A percentile compares a stretch with the other conserved stretches of the same genome.
These are phyloP conservation scores for Penicillium coffeae DNA, from an alignment of 495 filamentous ascomycete species.

Conservation along the genomic window DNA sequence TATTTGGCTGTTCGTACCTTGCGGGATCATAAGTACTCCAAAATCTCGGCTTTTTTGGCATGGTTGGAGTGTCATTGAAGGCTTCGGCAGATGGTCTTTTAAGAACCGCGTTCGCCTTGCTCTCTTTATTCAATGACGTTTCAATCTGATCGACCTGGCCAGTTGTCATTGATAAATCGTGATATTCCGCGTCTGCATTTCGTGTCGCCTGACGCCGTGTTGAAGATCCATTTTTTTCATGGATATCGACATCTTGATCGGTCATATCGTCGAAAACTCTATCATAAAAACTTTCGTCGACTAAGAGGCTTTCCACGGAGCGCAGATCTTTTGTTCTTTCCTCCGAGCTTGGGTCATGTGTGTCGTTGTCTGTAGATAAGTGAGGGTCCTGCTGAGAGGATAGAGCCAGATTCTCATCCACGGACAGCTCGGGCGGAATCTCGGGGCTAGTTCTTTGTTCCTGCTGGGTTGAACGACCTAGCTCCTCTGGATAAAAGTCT, in stretches of 20 bases:
- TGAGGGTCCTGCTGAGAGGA: slow-evolving; percentile 30
- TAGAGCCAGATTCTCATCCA: slow-evolving; percentile 48
- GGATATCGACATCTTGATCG: neutral
- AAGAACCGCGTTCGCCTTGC: neutral
- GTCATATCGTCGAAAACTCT: slow-evolving; percentile 22
- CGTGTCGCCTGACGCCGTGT: neutral
- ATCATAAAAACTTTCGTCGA: slow-evolving; percentile 27
- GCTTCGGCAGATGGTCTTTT: slow-evolving; percentile 10
- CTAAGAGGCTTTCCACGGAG: neutral
- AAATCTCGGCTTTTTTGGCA: slow-evolving; percentile 31
- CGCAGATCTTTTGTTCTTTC: neutral
- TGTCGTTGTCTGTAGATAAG: neutral
- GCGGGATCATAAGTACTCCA: slow-evolving; percentile 5
- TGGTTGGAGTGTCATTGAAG: neutral
- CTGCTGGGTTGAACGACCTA: slow-evolving; percentile 32
- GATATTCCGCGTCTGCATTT: neutral
- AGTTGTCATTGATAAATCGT: neutral
- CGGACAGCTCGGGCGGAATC: slow-evolving; percentile 28
- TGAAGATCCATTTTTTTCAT: neutral
- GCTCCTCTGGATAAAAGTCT: slow-evolving; percentile 73
- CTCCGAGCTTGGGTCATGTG: neutral
- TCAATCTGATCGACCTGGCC: neutral
- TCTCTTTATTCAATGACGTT: neutral
- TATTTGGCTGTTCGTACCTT: neutral
- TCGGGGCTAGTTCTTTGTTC: slow-evolving; percentile 1